phyloP scores from a whole-genome alignment of 2,329 filamentous ascomycete genomes.

The Ceratocystis ficicola region DNA sequence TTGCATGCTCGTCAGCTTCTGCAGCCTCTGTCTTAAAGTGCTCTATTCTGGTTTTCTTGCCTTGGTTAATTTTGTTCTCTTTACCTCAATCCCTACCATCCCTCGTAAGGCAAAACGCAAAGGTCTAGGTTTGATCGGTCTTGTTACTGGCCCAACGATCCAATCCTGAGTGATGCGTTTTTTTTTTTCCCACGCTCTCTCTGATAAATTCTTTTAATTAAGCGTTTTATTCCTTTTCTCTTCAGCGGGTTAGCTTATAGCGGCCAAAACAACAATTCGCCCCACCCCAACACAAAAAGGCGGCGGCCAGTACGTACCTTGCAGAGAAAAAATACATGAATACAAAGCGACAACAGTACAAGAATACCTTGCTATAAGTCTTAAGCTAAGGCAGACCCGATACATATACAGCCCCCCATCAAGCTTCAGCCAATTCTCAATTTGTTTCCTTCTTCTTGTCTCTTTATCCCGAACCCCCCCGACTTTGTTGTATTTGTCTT shows the following conservation, averaged over 20 bases:
- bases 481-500: not conserved
- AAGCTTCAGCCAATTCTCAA: not conserved
- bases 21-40: not conserved
- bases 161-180: too few relatives aligned
- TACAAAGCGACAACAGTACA: not conserved
- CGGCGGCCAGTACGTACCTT: not conserved
- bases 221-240: too few relatives aligned
- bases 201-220: not conserved
- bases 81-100: not conserved
- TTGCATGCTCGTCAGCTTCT: not conserved
- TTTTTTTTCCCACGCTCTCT: too few relatives aligned
- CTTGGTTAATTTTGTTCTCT: not conserved
- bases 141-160: too few relatives aligned
- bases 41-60: not conserved
- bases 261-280: conserved; percentile 5
- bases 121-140: too few relatives aligned
- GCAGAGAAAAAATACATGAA: not conserved
- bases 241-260: not conserved
- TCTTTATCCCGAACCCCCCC: not conserved
- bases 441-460: not conserved
- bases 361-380: not conserved
- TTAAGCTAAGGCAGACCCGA: not conserved
- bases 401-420: not conserved
- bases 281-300: conserved; percentile 15
- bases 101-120: too few relatives aligned